Base-by-base conservation (phyloP, 2,329 filamentous ascomycete genomes). In the Fusarium sp. region DNA sequence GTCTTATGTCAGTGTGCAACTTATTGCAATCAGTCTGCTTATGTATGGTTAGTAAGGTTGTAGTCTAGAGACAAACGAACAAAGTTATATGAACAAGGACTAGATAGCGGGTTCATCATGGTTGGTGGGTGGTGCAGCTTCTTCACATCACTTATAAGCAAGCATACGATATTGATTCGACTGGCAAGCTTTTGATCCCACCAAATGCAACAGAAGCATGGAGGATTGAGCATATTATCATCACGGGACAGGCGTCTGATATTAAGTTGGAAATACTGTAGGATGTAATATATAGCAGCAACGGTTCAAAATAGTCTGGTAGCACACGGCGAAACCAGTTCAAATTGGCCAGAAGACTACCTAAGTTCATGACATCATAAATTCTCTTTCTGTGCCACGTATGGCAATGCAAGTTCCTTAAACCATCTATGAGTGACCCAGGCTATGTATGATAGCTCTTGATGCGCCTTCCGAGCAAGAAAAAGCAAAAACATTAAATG, bases 361-460 rank as follows among this genome's bases (percentile, higher is more conserved):
- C 37, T 46, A 46, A 34, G 46, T 20, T 70, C 67, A 68, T 67
- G 51, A 67, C 32, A 70, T 70, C 62, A 32, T 70, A 49, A 67
- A 57, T 47, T 45, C 37, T 41, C 62, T 51, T 48, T 55, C 64
- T 48, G 40, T 46, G 54, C 67, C 67, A 70, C 32, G 51, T 48
- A 41, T 68, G 63, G 63, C 67, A n/a, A 71, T 71, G 54, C 67
- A 47, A 52, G 42, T 60, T 46, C 57, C 62, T 24, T 40, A 20
- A 44, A 42, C 54, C 62, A 54, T 70, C 67, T 70, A 70, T 67
- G 52, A 45, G 30, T 48, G 48, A 37, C 34, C 55, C 49, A 37
- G 42, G 46, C 52, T 53, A 29, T 37, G 20, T 49, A 25, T 29
- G n/a, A 18, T 42, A 56, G 48, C 44, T 47, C 67, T 45, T 58